Evolutionary conservation across 164 flowering plant genomes (phyloP), one percentile per base, ranked within the genome.

Genomic region (Umbilicus rupestris): DNA sequence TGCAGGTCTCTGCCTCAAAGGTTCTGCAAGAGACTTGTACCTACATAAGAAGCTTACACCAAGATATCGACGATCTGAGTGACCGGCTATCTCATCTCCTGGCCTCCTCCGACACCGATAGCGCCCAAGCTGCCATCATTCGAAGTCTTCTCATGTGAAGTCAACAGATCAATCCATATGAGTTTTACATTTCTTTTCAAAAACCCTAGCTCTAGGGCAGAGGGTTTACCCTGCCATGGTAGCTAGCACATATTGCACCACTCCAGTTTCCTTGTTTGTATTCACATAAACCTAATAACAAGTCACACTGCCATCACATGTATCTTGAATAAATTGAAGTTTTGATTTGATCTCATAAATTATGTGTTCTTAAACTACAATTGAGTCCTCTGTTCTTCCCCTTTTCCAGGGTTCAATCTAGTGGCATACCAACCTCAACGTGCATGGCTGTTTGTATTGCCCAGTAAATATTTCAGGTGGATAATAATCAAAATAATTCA

Each of bases 1-100:
- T 35, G 14, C 72, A 91, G 97, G 88, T 78, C 7, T 91, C 97
- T 17, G 84, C 93, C 5, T 77, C 93, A 0, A 87, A 69, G 83
- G 87, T 88, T 7, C 57, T 91, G 67, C 91, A 88, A 66, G 97
- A 91, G 78, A 90, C 97, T 15, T 90, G 97, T 81, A 84, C 85
- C 80, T 85, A 90, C 65, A 88, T 90, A 5, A 78, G 78, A 74
- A 90, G 68, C 80, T 76, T 90, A 65, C 89, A 87, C 77, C 74
- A 83, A 76, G 97, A 91, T 60, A 92, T 91, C 6, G 96, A 85
- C 39, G 96, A 79, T 65, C 72, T 91, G 1, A 91, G 97, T 44
- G 96, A 91, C 66, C 79, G 91, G 49, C 71, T 91, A 64, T 77
- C 96, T 0, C 82, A 80, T 75, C 84, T 91, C 17, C 63, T 91